These are phyloP conservation scores for Neurospora sp. DNA, from an alignment of 495 filamentous ascomycete species.

Conservation along the genomic window DNA sequence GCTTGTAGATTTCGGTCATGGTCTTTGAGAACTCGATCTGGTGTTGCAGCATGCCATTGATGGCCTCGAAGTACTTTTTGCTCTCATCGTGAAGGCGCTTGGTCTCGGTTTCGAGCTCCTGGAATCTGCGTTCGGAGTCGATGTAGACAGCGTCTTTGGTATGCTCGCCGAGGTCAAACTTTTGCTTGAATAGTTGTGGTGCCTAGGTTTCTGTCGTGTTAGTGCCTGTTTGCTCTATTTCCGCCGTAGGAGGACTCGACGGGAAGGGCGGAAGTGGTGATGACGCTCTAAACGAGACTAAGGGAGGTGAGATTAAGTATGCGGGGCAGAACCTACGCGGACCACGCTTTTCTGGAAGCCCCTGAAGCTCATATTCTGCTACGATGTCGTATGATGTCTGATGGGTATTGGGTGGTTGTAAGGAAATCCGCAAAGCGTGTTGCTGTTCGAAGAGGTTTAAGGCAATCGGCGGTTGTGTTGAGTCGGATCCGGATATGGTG, in stretches of 20 bases:
- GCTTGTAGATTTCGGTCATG: slow-evolving; percentile 93
- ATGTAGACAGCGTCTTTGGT: slow-evolving; percentile 91
- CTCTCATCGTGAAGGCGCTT: slow-evolving; percentile 93
- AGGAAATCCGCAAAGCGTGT: not conserved
- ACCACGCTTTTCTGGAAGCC: slow-evolving; percentile 84
- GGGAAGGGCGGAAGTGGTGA: not conserved
- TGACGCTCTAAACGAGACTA: not conserved
- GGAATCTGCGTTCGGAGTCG: slow-evolving; percentile 88
- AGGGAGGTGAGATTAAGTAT: not conserved
- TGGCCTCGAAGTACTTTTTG: slow-evolving; percentile 91
- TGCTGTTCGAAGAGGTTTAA: not conserved
- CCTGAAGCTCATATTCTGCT: slow-evolving; percentile 78
- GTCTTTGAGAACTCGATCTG: slow-evolving; percentile 98
- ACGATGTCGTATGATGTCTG: not conserved
- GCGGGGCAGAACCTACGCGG: slow-evolving; percentile 45
- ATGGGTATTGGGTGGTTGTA: not conserved
- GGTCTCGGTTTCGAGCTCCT: slow-evolving; percentile 90
- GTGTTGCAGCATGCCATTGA: slow-evolving; percentile 95
- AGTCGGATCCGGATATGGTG: not conserved
- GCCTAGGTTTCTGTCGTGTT: slow-evolving; percentile 40
- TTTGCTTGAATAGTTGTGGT: slow-evolving; percentile 81
- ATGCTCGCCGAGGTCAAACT: slow-evolving; percentile 89
- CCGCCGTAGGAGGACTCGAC: not conserved
- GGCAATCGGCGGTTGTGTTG: not conserved
- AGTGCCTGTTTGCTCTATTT: not conserved